phyloP scores from a whole-genome alignment of 768 basidiomycete genomes.

The Lactarius akahatsu region DNA sequence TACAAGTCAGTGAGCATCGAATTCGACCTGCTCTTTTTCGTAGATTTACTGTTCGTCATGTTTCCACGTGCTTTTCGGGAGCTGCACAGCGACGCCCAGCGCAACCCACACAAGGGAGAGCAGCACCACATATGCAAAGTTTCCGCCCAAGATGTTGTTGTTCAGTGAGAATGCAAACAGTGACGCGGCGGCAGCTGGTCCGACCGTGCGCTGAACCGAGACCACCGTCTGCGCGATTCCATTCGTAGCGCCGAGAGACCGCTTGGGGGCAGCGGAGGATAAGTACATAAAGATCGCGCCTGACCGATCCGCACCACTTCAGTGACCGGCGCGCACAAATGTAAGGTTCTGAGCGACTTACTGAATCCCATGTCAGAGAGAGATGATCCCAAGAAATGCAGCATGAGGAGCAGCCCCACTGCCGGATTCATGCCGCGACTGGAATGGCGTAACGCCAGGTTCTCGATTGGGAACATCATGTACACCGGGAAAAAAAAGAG shows the following conservation, averaged over 20 bases:
- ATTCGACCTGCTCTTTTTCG: too few relatives aligned
- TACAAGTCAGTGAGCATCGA: too few relatives aligned
- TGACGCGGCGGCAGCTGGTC: constrained; percentile 59
- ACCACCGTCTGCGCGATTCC: constrained; percentile 45
- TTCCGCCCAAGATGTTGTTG: constrained; percentile 49
- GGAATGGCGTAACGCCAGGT: constrained; percentile 9
- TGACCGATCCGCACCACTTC: constrained; percentile 33
- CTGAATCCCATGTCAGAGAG: constrained; percentile 20
- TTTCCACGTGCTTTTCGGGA: constrained; percentile 4
- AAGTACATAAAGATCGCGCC: constrained; percentile 72
- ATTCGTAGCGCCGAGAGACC: constrained; percentile 67
- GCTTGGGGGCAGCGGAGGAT: constrained; percentile 57
- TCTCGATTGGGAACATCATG: constrained; percentile 34
- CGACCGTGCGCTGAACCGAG: constrained; percentile 44
- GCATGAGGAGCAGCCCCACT: constrained; percentile 1
- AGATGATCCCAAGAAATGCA: constrained; percentile 11
- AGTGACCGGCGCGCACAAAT: neutral
- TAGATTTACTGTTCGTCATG: neutral
- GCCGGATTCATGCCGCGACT: neutral
- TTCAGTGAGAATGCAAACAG: constrained; percentile 62
- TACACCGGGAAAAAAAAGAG: constrained; percentile 31
- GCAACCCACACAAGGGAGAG: neutral
- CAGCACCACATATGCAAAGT: constrained; percentile 16
- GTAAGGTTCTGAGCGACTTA: neutral
- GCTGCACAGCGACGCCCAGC: too few relatives aligned